Percentiles rank a stretch among this genome's conserved stretches.
Evolutionary conservation across 331 rosid genomes (phyloP).

Genomic region (Saraca asoca): DNA sequence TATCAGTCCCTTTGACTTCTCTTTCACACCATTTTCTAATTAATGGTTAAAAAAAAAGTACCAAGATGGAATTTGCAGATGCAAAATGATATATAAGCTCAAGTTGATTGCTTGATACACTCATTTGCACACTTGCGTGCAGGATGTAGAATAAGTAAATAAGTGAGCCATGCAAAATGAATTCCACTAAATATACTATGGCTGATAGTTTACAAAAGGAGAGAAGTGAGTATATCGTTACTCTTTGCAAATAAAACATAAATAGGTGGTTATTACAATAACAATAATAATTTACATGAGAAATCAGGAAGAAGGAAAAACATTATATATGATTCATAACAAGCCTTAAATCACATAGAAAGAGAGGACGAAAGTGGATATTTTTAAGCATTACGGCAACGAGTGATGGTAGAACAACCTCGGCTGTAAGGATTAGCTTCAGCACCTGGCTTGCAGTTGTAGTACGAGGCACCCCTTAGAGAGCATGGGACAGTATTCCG

Average conservation of each 20-base stretch:
- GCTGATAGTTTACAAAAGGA: no score
- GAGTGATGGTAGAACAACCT: slow-evolving; percentile 73
- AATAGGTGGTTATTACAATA: slow-evolving; percentile 6
- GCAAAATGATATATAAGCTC: no score
- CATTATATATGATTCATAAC: slow-evolving; percentile 13
- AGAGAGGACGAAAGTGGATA: background rate
- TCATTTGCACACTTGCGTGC: no score
- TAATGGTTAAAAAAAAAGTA: no score
- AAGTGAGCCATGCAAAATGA: no score
- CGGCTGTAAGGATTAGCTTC: slow-evolving; percentile 83
- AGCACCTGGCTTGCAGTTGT: slow-evolving; percentile 78
- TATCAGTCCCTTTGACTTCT: no score
- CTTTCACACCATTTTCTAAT: no score
- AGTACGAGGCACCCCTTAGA: slow-evolving; percentile 80
- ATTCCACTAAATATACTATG: no score
- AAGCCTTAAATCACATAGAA: slow-evolving; percentile 15
- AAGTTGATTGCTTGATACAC: no score
- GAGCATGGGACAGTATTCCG: slow-evolving; percentile 88
- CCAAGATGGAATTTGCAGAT: no score
- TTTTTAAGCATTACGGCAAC: slow-evolving; percentile 59
- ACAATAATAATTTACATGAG: slow-evolving; percentile 27
- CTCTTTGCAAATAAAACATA: background rate
- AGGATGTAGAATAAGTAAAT: no score
- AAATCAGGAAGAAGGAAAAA: slow-evolving; percentile 2
- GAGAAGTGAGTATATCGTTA: no score